These are phyloP conservation scores for Trypanosoma platydactyli DNA, from an alignment of 208 protist species.

Conservation along the genomic window DNA sequence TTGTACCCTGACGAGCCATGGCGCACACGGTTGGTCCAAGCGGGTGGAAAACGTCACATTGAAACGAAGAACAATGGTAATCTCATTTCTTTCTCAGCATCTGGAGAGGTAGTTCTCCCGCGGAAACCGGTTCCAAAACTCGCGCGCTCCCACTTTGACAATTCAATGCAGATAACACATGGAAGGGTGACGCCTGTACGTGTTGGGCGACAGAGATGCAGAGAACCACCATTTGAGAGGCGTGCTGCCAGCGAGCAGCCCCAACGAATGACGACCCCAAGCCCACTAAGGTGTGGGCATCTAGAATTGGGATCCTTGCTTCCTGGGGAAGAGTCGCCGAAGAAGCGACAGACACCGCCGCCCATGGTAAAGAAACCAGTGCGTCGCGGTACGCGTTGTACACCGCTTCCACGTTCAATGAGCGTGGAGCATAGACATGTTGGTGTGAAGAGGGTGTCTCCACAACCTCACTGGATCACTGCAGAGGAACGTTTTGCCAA, in stretches of 20 bases:
- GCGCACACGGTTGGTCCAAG: conserved; percentile 11
- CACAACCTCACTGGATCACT: conserved; percentile 56
- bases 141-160: conserved; percentile 9
- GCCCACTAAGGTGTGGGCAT: conserved; percentile 30
- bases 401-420: conserved; percentile 36
- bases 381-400: conserved; percentile 46
- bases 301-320: conserved; percentile 50
- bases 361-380: conserved; percentile 53
- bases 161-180: not conserved
- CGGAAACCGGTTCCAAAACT: conserved; percentile 8
- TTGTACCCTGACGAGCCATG: conserved; percentile 34
- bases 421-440: conserved; percentile 36
- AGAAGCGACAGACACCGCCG: conserved; percentile 42
- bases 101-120: not conserved
- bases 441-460: conserved; percentile 64
- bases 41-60: conserved; percentile 43
- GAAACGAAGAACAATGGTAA: not conserved
- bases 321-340: conserved; percentile 40
- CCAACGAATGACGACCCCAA: conserved; percentile 16
- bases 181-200: not conserved
- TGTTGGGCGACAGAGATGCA: conserved; percentile 9
- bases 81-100: not conserved
- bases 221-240: conserved; percentile 20
- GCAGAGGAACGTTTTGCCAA: conserved; percentile 47
- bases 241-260: not conserved